phyloP scores from a whole-genome alignment of 805 yeast species.

The Vanderwaltozyma yarrowii region DNA sequence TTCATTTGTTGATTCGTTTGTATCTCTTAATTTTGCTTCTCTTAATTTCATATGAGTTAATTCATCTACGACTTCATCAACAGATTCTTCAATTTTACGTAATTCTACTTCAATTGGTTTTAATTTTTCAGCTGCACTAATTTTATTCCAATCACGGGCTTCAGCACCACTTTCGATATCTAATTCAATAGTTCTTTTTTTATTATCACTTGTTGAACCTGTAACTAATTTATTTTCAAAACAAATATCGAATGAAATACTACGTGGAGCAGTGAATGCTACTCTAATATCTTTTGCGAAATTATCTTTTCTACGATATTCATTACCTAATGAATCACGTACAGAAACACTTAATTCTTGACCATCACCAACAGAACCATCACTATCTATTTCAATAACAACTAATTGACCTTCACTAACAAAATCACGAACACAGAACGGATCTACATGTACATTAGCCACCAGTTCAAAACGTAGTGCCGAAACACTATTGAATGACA shows the following conservation, averaged over 20 bases:
- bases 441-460: slow-evolving; percentile 38
- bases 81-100: slow-evolving; percentile 74
- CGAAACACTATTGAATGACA: no score
- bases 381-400: slow-evolving; percentile 67
- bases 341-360: slow-evolving; percentile 62
- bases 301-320: slow-evolving; percentile 66
- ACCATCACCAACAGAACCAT: slow-evolving; percentile 79
- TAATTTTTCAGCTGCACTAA: slow-evolving; percentile 86
- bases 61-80: slow-evolving; percentile 71
- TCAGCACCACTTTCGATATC: slow-evolving; percentile 93
- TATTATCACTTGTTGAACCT: slow-evolving; percentile 31
- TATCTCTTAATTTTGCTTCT: slow-evolving; percentile 89
- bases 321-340: slow-evolving; percentile 75
- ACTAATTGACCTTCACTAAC: slow-evolving; percentile 78
- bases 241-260: slow-evolving; percentile 85
- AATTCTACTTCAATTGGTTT: slow-evolving; percentile 88
- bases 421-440: slow-evolving; percentile 87
- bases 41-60: slow-evolving; percentile 75
- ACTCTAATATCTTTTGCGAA: slow-evolving; percentile 61
- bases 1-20: slow-evolving; percentile 91
- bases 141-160: slow-evolving; percentile 95
- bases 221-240: slow-evolving; percentile 49
- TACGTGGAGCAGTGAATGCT: slow-evolving; percentile 76
- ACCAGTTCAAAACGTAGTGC: slow-evolving; percentile 48
- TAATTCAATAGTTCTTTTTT: slow-evolving; percentile 67